A percentile compares a stretch with the other conserved stretches of the same genome.
Conservation (phyloP, 805 yeast species). For the Brettanomyces anomalus region DNA sequence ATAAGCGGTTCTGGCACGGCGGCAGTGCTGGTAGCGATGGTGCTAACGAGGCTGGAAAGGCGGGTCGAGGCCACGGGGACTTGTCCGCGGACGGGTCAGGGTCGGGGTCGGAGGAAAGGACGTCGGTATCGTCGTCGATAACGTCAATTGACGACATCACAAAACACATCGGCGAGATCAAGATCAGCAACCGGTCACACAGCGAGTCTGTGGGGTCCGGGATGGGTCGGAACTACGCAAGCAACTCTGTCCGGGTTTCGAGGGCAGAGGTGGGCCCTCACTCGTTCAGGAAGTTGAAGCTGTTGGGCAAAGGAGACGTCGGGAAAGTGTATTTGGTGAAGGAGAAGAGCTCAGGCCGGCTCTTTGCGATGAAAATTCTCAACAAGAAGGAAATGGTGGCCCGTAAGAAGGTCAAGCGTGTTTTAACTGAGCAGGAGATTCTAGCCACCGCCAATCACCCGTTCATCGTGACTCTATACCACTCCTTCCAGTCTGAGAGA, state of each 20-base stretch:
- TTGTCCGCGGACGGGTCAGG: too few species aligned
- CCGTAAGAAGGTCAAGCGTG: constrained; percentile 89
- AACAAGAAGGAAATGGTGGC: constrained; percentile 90
- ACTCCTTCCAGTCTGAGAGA: constrained; percentile 92
- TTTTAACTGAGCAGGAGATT: constrained; percentile 93
- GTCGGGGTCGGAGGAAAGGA: too few species aligned
- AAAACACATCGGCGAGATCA: constrained; percentile 31
- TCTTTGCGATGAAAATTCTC: constrained; percentile 90
- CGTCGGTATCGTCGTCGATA: too few species aligned
- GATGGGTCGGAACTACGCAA: constrained; percentile 51
- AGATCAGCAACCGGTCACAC: constrained; percentile 24
- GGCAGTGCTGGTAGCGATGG: background rate
- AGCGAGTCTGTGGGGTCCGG: constrained; percentile 30
- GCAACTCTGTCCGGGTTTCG: constrained; percentile 62
- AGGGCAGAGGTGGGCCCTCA: constrained; percentile 78
- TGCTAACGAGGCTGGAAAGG: too few species aligned
- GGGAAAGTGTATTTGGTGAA: constrained; percentile 92
- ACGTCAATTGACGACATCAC: constrained; percentile 13
- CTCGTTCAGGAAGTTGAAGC: constrained; percentile 79
- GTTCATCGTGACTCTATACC: constrained; percentile 91
- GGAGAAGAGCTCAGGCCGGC: constrained; percentile 63
- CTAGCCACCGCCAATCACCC: constrained; percentile 95
- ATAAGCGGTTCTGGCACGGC: constrained; percentile 1
- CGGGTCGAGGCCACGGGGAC: too few species aligned
- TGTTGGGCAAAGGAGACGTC: constrained; percentile 96